Percentiles rank a stretch among this genome's conserved stretches.
These are phyloP conservation scores for Thermomucor indicae-seudaticae DNA, from an alignment of 371 early-diverging fungal genomes.

Conservation along the genomic window DNA sequence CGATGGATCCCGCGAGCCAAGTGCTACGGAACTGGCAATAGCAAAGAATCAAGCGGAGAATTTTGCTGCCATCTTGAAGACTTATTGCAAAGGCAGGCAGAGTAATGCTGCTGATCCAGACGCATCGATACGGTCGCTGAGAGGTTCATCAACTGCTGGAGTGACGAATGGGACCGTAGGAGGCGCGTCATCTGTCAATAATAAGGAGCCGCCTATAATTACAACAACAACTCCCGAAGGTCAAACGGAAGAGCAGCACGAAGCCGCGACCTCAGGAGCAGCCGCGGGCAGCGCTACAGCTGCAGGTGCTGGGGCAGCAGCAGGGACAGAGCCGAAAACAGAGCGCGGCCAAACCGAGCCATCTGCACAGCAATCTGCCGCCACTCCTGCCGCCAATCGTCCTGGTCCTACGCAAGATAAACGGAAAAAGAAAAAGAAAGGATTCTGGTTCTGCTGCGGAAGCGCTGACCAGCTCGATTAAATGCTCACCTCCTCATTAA, in stretches of 20 bases:
- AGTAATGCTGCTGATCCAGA: slow-evolving; percentile 7
- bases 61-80: slow-evolving; percentile 52
- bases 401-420: not conserved
- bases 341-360: not conserved
- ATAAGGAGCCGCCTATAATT: slow-evolving; percentile 6
- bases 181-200: too few species aligned
- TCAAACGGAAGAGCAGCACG: slow-evolving; percentile 3
- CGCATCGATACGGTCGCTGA: slow-evolving; percentile 9
- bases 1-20: slow-evolving; percentile 67
- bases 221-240: slow-evolving; percentile 14
- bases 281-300: not conserved
- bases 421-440: slow-evolving; percentile 5
- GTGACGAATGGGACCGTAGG: not conserved
- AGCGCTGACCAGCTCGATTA: slow-evolving; percentile 3
- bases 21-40: slow-evolving; percentile 60
- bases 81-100: slow-evolving; percentile 16
- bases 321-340: not conserved
- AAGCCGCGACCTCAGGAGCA: not conserved
- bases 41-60: slow-evolving; percentile 64
- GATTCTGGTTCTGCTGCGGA: slow-evolving; percentile 9
- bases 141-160: slow-evolving; percentile 6
- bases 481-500: too few species aligned
- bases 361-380: not conserved
- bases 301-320: slow-evolving; percentile 1
- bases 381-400: too few species aligned